Conservation (phyloP, 805 yeast genomes). For the Wickerhamiella dianesei region DNA sequence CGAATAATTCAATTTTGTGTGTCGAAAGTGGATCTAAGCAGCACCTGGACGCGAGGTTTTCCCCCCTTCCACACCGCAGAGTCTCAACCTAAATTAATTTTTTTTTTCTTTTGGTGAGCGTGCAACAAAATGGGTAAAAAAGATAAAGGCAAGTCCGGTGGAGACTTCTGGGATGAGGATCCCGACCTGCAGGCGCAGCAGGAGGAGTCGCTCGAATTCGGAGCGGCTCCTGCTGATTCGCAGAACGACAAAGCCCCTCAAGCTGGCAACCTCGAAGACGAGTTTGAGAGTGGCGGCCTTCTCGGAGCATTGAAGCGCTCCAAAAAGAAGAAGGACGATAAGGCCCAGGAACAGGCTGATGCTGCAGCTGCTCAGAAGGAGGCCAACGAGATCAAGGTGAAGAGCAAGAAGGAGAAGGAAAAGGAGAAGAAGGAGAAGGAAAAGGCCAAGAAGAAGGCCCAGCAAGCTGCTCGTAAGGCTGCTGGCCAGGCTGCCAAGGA, state of each 20-base stretch:
- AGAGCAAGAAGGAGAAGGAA: conserved; percentile 90
- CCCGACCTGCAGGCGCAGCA: conserved; percentile 36
- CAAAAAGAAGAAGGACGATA: conserved; percentile 61
- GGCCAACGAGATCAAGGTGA: conserved; percentile 49
- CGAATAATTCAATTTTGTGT: too few species aligned
- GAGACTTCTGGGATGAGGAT: conserved; percentile 72
- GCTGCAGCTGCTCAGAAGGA: conserved; percentile 25
- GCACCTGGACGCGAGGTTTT: neutral
- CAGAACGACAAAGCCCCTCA: conserved; percentile 22
- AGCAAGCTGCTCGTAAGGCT: conserved; percentile 74
- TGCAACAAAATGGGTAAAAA: conserved; percentile 37
- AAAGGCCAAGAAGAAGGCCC: conserved; percentile 67
- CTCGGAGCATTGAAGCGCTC: conserved; percentile 71
- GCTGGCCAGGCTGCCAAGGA: conserved; percentile 33
- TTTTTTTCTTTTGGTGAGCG: neutral
- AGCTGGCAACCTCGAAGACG: conserved; percentile 24
- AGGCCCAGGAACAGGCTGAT: conserved; percentile 38
- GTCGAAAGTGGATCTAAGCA: neutral
- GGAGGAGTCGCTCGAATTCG: conserved; percentile 42
- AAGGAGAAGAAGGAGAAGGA: conserved; percentile 61
- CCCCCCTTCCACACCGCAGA: neutral
- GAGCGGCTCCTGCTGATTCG: conserved; percentile 22
- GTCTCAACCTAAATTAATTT: neutral
- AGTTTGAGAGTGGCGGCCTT: conserved; percentile 46
- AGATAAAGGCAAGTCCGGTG: conserved; percentile 55